phyloP scores from a whole-genome alignment of 306 rosid species.

The Malus orientalis region DNA sequence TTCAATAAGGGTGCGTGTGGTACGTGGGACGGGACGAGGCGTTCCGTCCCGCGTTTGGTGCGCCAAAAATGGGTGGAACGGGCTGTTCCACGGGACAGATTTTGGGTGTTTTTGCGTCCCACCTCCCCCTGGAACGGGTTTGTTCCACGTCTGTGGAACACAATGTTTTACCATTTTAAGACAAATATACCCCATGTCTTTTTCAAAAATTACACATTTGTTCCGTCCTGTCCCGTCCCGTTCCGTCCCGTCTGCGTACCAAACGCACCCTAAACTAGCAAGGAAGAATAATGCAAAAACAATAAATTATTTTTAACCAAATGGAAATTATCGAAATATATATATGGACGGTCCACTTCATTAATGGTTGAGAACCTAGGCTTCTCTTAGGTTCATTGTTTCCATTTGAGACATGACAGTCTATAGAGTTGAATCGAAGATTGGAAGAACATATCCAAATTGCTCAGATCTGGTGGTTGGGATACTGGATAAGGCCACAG shows the following conservation, averaged over 20 bases:
- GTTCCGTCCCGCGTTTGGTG: too few relatives aligned
- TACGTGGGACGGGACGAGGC: too few relatives aligned
- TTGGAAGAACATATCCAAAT: constrained; percentile 19
- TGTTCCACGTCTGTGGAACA: too few relatives aligned
- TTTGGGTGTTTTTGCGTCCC: too few relatives aligned
- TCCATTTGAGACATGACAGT: constrained; percentile 20
- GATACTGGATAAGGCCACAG: constrained; percentile 16
- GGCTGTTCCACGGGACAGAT: too few relatives aligned
- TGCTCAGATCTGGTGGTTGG: constrained; percentile 24
- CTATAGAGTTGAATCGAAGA: constrained; percentile 6
- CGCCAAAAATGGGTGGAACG: too few relatives aligned
- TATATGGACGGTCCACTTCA: constrained; percentile 27
- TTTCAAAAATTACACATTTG: too few relatives aligned
- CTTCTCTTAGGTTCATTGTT: constrained; percentile 30
- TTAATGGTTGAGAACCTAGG: constrained; percentile 24
- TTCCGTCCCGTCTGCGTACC: too few relatives aligned
- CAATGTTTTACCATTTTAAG: too few relatives aligned
- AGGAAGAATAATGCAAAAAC: not conserved
- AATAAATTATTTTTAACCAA: not conserved
- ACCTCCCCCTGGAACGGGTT: too few relatives aligned
- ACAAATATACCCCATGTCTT: too few relatives aligned
- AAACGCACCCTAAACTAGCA: not conserved
- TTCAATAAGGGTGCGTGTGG: not conserved
- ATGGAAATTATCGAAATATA: not conserved
- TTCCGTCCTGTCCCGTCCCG: too few relatives aligned